Evolutionary conservation across 495 filamentous ascomycete genomes (phyloP).

Genomic region (Astrothelium subdiscretum): DNA sequence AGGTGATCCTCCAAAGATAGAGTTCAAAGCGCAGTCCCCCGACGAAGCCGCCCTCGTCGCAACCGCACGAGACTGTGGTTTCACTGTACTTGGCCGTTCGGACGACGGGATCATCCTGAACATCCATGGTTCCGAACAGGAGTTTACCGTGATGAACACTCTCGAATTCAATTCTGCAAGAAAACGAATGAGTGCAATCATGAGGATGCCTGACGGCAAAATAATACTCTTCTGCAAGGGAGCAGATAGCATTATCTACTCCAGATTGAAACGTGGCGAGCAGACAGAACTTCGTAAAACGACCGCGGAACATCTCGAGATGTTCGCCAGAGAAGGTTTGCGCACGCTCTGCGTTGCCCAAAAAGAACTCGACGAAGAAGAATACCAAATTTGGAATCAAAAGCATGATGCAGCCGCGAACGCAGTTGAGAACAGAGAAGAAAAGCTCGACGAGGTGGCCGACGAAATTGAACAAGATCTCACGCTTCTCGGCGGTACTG

Average conservation of each 20-base stretch:
- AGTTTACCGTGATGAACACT: conserved; percentile 83
- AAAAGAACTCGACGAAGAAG: conserved; percentile 65
- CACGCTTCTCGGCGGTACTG: conserved; percentile 84
- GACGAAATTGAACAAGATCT: conserved; percentile 86
- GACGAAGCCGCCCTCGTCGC: conserved; percentile 93
- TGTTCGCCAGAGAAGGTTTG: conserved; percentile 91
- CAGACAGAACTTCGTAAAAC: conserved; percentile 69
- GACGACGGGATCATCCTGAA: conserved; percentile 73
- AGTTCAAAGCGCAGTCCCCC: conserved; percentile 95
- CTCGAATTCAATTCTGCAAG: conserved; percentile 95
- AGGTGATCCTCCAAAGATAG: conserved; percentile 77
- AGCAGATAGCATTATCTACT: conserved; percentile 95
- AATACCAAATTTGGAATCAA: conserved; percentile 76
- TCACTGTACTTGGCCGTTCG: conserved; percentile 78
- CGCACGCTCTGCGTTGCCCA: conserved; percentile 95
- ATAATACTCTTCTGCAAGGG: conserved; percentile 97
- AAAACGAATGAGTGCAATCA: conserved; percentile 97
- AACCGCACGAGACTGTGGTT: conserved; percentile 90
- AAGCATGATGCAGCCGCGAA: conserved; percentile 81
- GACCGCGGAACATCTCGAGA: conserved; percentile 89
- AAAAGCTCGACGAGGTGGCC: conserved; percentile 83
- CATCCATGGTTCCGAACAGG: conserved; percentile 69
- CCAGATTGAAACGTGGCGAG: conserved; percentile 71
- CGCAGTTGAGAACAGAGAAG: conserved; percentile 76
- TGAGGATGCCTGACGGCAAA: conserved; percentile 86